phyloP scores from a whole-genome alignment of 1,284 basidiomycete genomes.

The Naganishia liquefaciens region DNA sequence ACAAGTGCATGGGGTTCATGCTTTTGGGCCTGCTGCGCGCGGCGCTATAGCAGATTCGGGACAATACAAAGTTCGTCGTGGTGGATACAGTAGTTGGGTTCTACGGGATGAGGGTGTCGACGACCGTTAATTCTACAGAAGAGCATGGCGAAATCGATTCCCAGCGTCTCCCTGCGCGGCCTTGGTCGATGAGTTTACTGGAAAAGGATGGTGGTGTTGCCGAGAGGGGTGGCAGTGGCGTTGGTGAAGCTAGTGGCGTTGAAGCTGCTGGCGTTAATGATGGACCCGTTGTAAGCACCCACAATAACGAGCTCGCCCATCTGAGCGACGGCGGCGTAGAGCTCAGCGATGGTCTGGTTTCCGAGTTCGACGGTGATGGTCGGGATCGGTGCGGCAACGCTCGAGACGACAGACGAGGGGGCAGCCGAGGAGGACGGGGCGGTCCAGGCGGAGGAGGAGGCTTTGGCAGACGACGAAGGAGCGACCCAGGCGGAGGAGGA shows the following conservation, averaged over 20 bases:
- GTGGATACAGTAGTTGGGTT: too few relatives aligned
- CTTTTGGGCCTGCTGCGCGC: background rate
- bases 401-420: constrained; percentile 11
- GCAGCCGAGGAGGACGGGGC: constrained; percentile 1
- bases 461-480: constrained; percentile 5
- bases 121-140: too few relatives aligned
- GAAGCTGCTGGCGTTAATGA: background rate
- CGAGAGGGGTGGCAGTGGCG: constrained; percentile 1
- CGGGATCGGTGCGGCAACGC: constrained; percentile 18
- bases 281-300: constrained; percentile 30
- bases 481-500: background rate
- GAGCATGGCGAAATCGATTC: too few relatives aligned
- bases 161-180: too few relatives aligned
- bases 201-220: constrained; percentile 1
- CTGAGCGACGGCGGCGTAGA: constrained; percentile 11
- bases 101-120: too few relatives aligned
- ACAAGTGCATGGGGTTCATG: background rate
- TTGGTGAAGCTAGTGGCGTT: constrained; percentile 11
- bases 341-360: constrained; percentile 50
- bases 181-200: constrained; percentile 2
- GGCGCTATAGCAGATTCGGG: background rate
- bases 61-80: too few relatives aligned
- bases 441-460: constrained; percentile 27
- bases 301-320: constrained; percentile 13
- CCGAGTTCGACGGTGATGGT: constrained; percentile 17